phyloP scores from a whole-genome alignment of 1,139 yeast genomes.

The Pichia sp. region DNA sequence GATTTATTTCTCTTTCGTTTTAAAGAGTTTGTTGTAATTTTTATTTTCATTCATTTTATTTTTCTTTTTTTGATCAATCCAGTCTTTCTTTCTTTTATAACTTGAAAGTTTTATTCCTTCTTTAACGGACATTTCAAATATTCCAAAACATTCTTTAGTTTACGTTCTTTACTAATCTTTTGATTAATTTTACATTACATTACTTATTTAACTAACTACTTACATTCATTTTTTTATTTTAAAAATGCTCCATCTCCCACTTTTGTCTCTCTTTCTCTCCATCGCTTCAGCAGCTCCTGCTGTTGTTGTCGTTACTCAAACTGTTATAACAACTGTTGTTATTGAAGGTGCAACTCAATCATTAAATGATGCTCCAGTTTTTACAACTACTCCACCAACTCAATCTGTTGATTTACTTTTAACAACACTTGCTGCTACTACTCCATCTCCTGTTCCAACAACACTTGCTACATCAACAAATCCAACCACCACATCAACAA shows the following conservation, averaged over 20 bases:
- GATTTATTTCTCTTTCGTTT: too few relatives aligned
- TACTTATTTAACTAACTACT: background rate
- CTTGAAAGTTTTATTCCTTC: too few relatives aligned
- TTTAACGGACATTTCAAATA: too few relatives aligned
- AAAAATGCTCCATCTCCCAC: too few relatives aligned
- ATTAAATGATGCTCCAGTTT: slow-evolving; percentile 16
- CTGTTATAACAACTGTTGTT: slow-evolving; percentile 15
- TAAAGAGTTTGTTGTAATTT: too few relatives aligned
- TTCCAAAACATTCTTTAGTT: too few relatives aligned
- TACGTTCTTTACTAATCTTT: too few relatives aligned
- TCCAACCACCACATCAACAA: background rate
- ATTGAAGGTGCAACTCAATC: slow-evolving; percentile 16
- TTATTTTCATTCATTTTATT: too few relatives aligned
- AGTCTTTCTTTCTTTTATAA: too few relatives aligned
- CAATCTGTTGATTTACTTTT: too few relatives aligned
- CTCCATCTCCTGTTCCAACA: background rate
- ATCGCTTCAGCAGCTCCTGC: slow-evolving; percentile 22
- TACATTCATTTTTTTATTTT: background rate
- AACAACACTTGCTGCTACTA: slow-evolving; percentile 3
- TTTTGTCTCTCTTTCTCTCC: background rate
- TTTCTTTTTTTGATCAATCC: too few relatives aligned
- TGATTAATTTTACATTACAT: too few relatives aligned
- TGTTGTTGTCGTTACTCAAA: slow-evolving; percentile 21
- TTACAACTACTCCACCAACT: background rate
- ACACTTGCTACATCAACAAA: background rate